Conservation (phyloP, 2,329 filamentous ascomycete genomes). For the Penicillium sp. region DNA sequence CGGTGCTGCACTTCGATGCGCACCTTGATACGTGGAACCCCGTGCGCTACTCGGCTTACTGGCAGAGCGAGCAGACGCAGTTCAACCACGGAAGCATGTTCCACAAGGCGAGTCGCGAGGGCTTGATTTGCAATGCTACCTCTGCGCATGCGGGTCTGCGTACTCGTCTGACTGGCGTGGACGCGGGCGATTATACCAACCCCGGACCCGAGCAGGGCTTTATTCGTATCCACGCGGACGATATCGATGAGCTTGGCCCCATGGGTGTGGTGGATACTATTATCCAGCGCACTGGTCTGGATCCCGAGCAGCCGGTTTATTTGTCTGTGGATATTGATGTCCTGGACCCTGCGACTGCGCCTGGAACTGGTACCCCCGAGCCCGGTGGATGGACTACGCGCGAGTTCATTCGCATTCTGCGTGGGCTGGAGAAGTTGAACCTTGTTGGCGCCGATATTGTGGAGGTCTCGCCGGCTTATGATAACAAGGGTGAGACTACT, state of each 20-base stretch:
- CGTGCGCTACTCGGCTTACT: constrained; percentile 67
- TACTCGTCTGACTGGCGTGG: constrained; percentile 64
- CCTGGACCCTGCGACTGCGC: constrained; percentile 63
- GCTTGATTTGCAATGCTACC: constrained; percentile 66
- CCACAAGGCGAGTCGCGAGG: constrained; percentile 78
- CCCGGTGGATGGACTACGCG: constrained; percentile 86
- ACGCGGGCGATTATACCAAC: constrained; percentile 64
- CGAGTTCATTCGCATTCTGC: constrained; percentile 76
- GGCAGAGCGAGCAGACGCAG: constrained; percentile 63
- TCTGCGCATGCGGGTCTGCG: constrained; percentile 79
- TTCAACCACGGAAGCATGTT: constrained; percentile 93
- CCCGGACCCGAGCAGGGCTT: constrained; percentile 69
- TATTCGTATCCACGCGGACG: constrained; percentile 73
- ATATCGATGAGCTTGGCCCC: constrained; percentile 77
- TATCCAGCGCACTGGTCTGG: constrained; percentile 60
- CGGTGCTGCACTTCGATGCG: constrained; percentile 70
- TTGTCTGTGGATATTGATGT: constrained; percentile 77
- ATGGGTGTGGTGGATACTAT: constrained; percentile 66
- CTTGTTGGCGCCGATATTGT: constrained; percentile 86
- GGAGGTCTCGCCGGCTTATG: constrained; percentile 80
- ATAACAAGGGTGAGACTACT: constrained; percentile 73
- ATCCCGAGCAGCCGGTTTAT: constrained; percentile 69
- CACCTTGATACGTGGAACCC: constrained; percentile 86
- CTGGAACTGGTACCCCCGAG: constrained; percentile 82
- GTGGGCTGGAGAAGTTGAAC: constrained; percentile 76